Conservation (phyloP, 768 basidiomycete genomes). For the Mycena chlorophos region DNA sequence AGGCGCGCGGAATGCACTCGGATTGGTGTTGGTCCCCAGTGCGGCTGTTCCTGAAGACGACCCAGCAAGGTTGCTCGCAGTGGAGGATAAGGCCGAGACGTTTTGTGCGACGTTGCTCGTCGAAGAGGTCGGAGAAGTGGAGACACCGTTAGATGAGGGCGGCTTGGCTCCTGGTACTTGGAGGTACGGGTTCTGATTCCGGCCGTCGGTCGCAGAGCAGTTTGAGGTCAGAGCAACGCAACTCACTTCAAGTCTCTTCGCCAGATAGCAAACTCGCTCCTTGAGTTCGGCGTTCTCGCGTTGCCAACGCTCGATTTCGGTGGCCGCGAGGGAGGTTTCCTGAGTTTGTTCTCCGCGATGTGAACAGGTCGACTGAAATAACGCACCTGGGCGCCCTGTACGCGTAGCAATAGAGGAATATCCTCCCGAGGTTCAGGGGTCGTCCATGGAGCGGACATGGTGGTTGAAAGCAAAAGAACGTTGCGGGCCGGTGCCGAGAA, state of each 20-base stretch:
- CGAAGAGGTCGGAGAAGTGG: background rate
- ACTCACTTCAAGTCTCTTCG: background rate
- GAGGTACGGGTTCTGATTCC: background rate
- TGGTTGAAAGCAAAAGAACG: too few species aligned
- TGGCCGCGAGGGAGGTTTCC: background rate
- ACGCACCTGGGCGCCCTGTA: too few species aligned
- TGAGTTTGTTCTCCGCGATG: too few species aligned
- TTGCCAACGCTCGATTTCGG: background rate
- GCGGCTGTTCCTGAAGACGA: conserved; percentile 16
- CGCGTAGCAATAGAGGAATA: too few species aligned
- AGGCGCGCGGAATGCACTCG: conserved; percentile 58
- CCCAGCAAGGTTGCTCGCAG: conserved; percentile 18
- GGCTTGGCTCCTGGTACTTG: background rate
- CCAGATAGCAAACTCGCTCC: background rate
- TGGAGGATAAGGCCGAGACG: conserved; percentile 15
- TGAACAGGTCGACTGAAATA: too few species aligned
- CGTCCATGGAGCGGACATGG: too few species aligned
- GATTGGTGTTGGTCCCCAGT: conserved; percentile 5
- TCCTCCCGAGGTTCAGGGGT: too few species aligned
- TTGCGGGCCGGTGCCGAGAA: too few species aligned
- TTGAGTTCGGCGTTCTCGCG: background rate
- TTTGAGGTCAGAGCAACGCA: too few species aligned
- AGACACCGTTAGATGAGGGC: background rate
- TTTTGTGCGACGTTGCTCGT: conserved; percentile 6
- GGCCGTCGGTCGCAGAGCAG: background rate